Base-by-base conservation (phyloP, 2,329 filamentous ascomycete species). In the Metarhizium rileyi region DNA sequence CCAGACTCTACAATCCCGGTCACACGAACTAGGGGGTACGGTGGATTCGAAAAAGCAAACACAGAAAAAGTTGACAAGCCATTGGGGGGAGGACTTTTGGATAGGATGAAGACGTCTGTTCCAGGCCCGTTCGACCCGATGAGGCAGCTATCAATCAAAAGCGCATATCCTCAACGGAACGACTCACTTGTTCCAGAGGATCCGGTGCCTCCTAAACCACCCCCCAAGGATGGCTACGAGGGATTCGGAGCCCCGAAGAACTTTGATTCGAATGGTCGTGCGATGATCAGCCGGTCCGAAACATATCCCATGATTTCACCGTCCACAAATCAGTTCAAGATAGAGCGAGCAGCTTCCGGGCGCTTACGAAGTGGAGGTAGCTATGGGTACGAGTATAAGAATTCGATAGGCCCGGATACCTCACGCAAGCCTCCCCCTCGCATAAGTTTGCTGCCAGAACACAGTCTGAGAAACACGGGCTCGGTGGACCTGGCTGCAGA, bases 31-130 rank as follows among this genome's bases (percentile, higher is more conserved):
- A 70, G 72, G 6, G 73, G 70, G 18, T 78, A 79, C 58, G 75
- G 75, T 12, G 73, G 71, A 4, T 72, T 78, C 46, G 40, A 22
- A 46, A 50, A 45, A 43, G n/a, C 23, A 16, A 35, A 3, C 16
- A 49, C 44, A 28, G 42, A 52, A 6, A n/a, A 45, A 10, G 23
- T 28, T 8, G 50, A 56, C 16, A 56, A 56, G 26, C 48, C 47
- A 18, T 23, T 26, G 5, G 57, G 58, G 44, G 55, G 63, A 5
- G 70, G 61, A 35, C 58, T 87, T 26, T 59, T 85, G 56, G 74
- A 78, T 53, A 76, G 80, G 47, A 79, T 87, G 73, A 77, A 86
- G 56, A 75, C 70, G 8, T 83, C 87, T 59, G 74, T 79, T 1
- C 80, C 83, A 1, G 83, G 81, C 0, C 83, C 84, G 0, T 86